phyloP scores from a whole-genome alignment of 257 asterid genomes.

The Nicotiana noctiflora region DNA sequence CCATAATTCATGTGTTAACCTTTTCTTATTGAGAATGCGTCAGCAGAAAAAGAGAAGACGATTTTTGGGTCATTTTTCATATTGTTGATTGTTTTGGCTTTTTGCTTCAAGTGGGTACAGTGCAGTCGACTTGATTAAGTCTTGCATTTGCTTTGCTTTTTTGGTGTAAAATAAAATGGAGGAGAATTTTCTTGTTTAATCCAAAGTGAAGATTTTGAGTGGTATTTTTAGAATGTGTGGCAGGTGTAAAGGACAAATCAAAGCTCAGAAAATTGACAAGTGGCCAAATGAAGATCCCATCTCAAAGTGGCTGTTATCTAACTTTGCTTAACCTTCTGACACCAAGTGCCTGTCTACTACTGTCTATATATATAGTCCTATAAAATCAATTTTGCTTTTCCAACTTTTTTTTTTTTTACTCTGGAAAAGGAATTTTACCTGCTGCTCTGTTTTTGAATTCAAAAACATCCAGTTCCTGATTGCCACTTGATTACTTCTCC shows the following conservation, averaged over 20 bases:
- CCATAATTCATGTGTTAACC: slow-evolving; percentile 26
- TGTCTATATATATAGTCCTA: neutral
- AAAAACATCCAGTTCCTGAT: too few species aligned
- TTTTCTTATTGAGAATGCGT: slow-evolving; percentile 31
- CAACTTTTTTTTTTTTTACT: neutral
- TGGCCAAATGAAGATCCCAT: slow-evolving; percentile 12
- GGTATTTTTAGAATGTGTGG: slow-evolving; percentile 15
- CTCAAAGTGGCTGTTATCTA: slow-evolving; percentile 1
- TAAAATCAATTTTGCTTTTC: neutral
- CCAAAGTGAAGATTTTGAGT: slow-evolving; percentile 13
- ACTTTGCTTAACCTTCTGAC: slow-evolving; percentile 6
- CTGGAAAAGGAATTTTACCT: neutral
- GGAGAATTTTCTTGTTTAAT: neutral
- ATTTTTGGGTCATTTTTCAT: slow-evolving; percentile 14
- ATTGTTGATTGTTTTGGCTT: slow-evolving; percentile 18
- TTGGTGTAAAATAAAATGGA: neutral
- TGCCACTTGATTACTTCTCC: too few species aligned
- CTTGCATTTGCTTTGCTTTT: neutral
- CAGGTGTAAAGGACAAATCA: slow-evolving; percentile 15
- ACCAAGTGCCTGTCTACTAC: neutral
- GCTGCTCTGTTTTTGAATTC: neutral
- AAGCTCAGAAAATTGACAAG: slow-evolving; percentile 16
- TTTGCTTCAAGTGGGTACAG: slow-evolving; percentile 3
- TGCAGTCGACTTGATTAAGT: neutral
- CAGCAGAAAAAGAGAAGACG: slow-evolving; percentile 17